Conservation (phyloP, 2,329 filamentous ascomycete species). For the Epichloe bromicola region DNA sequence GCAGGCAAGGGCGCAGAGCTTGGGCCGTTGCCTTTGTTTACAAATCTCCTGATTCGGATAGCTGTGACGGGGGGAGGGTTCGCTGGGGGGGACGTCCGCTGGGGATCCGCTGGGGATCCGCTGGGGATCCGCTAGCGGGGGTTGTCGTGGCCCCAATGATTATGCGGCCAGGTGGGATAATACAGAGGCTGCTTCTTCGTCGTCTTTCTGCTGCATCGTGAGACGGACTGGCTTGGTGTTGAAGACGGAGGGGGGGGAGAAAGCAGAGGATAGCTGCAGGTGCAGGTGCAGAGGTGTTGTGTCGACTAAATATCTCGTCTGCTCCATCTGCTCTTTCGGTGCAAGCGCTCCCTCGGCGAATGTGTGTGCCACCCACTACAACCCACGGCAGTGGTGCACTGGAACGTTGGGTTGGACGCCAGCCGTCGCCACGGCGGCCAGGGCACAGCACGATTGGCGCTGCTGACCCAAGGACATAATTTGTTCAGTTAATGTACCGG, state of each 20-base stretch:
- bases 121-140: neutral
- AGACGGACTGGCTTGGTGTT: constrained; percentile 8
- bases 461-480: too few species aligned
- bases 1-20: constrained; percentile 14
- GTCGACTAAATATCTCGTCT: neutral
- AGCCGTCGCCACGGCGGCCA: neutral
- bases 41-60: constrained; percentile 25
- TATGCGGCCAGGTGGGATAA: constrained; percentile 3
- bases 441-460: neutral
- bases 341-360: neutral
- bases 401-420: neutral
- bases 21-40: constrained; percentile 26
- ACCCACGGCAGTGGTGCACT: neutral
- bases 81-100: neutral
- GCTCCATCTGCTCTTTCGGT: neutral
- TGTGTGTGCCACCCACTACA: neutral
- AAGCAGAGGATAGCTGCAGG: neutral
- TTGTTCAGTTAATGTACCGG: too few species aligned
- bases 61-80: constrained; percentile 14
- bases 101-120: neutral
- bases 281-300: neutral
- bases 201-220: constrained; percentile 11
- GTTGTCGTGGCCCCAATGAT: constrained; percentile 1
- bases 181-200: constrained; percentile 6
- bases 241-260: constrained; percentile 1